Conservation (phyloP, 208 protist genomes). For the Tetramitus jugosus region DNA sequence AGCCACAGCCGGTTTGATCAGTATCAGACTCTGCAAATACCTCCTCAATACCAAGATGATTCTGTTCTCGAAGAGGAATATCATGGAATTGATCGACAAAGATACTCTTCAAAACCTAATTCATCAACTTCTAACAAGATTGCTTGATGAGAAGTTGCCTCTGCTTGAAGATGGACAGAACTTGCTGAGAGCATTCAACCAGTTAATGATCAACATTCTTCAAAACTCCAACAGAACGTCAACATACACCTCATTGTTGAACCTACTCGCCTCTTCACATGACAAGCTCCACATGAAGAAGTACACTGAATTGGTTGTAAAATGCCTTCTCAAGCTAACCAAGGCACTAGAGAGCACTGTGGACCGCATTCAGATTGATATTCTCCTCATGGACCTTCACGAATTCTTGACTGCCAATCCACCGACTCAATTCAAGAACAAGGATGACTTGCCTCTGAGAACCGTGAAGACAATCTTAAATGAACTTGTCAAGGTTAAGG, state of each 20-base stretch:
- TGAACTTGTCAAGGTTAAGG: slow-evolving; percentile 39
- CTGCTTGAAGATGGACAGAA: neutral
- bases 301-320: slow-evolving; percentile 30
- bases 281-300: neutral
- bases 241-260: slow-evolving; percentile 23
- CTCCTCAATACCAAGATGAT: neutral
- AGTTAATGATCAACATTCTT: slow-evolving; percentile 29
- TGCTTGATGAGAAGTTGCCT: neutral
- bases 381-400: slow-evolving; percentile 65
- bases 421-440: slow-evolving; percentile 63
- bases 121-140: neutral
- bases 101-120: neutral
- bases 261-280: slow-evolving; percentile 21
- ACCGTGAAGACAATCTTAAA: slow-evolving; percentile 75
- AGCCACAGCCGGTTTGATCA: neutral
- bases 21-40: slow-evolving; percentile 11
- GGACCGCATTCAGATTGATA: slow-evolving; percentile 40
- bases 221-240: slow-evolving; percentile 24
- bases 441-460: slow-evolving; percentile 68
- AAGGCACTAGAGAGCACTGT: neutral
- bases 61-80: neutral
- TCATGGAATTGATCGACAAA: neutral
- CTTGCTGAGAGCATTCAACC: slow-evolving; percentile 14
- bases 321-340: slow-evolving; percentile 30
- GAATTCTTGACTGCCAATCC: slow-evolving; percentile 73